These are phyloP conservation scores for Claviceps paspali DNA, from an alignment of 2,329 filamentous ascomycete genomes.

Conservation along the genomic window DNA sequence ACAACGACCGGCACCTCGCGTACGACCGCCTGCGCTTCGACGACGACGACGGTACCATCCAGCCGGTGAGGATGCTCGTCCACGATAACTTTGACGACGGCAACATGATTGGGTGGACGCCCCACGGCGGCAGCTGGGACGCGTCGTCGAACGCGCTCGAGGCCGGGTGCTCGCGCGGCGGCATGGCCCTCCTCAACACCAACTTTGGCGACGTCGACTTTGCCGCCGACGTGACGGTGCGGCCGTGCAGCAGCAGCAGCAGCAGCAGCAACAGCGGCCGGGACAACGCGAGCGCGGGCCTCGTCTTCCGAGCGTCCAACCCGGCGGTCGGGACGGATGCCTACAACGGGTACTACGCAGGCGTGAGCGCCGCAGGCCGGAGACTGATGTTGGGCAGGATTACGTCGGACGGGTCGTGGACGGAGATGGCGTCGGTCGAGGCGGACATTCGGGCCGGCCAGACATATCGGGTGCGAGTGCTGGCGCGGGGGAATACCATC, in stretches of 20 bases:
- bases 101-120: conserved; percentile 22
- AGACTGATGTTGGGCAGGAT: conserved; percentile 12
- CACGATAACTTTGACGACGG: conserved; percentile 27
- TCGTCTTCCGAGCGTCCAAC: conserved; percentile 20
- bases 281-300: conserved; percentile 12
- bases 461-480: conserved; percentile 6
- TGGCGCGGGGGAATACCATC: conserved; percentile 6
- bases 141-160: conserved; percentile 9
- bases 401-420: conserved; percentile 5
- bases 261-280: not conserved
- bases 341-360: conserved; percentile 16
- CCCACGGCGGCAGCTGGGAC: conserved; percentile 10
- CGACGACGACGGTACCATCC: conserved; percentile 23
- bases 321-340: conserved; percentile 6
- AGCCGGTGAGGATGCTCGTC: conserved; percentile 27
- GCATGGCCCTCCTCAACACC: conserved; percentile 19
- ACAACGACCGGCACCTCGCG: conserved; percentile 29
- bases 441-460: conserved; percentile 4
- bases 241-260: not conserved
- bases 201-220: conserved; percentile 20
- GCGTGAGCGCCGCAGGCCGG: conserved; percentile 12
- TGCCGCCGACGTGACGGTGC: conserved; percentile 14
- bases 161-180: conserved; percentile 8
- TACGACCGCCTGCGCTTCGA: conserved; percentile 34
- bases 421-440: conserved; percentile 2